A percentile compares a stretch with the other conserved stretches of the same genome.
phyloP scores from a whole-genome alignment of 306 rosid species.

The Lathyrus aphaca region DNA sequence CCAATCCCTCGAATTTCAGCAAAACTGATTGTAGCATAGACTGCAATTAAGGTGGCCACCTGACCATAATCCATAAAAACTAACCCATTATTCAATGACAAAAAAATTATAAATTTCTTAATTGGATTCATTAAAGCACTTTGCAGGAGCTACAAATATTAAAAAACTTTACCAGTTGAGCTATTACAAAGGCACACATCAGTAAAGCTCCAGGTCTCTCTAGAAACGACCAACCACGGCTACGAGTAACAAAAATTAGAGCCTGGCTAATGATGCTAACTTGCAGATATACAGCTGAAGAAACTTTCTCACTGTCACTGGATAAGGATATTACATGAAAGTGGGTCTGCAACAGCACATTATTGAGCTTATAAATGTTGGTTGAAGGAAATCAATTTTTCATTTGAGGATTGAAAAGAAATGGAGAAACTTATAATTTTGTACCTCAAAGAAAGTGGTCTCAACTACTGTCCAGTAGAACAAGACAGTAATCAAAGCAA shows the following conservation, averaged over 20 bases:
- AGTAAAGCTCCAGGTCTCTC: conserved; percentile 80
- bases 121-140: conserved; percentile 5
- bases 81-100: conserved; percentile 30
- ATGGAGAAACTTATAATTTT: conserved; percentile 13
- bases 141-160: conserved; percentile 18
- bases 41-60: conserved; percentile 90
- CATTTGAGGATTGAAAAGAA: conserved; percentile 20
- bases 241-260: conserved; percentile 82
- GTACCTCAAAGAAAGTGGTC: conserved; percentile 82
- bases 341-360: conserved; percentile 55
- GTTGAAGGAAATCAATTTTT: conserved; percentile 28
- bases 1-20: conserved; percentile 75
- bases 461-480: conserved; percentile 66
- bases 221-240: conserved; percentile 73
- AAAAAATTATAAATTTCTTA: background rate
- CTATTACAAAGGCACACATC: conserved; percentile 80
- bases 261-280: conserved; percentile 92
- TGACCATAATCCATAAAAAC: conserved; percentile 38
- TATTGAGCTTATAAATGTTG: conserved; percentile 23
- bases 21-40: conserved; percentile 76
- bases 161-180: conserved; percentile 65
- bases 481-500: conserved; percentile 75
- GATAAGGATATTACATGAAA: conserved; percentile 64
- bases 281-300: conserved; percentile 81
- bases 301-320: conserved; percentile 58